A percentile compares a stretch with the other conserved stretches of the same genome.
These are phyloP conservation scores for Colletotrichum chrysophilum DNA, from an alignment of 2,329 filamentous ascomycete species.

Conservation along the genomic window DNA sequence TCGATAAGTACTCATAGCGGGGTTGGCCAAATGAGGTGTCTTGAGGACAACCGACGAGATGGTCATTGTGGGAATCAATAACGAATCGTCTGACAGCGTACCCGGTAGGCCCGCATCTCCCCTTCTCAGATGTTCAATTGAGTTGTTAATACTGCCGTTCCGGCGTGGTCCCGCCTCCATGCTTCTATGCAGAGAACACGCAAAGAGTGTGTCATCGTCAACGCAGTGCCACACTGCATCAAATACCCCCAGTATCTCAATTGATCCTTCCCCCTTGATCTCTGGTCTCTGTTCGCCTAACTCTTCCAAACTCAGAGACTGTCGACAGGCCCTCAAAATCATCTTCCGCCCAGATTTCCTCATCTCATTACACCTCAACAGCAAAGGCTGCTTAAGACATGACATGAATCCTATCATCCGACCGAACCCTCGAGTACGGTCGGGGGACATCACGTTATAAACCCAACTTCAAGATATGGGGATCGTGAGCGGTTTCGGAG, in stretches of 20 bases:
- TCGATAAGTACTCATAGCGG: too few species aligned
- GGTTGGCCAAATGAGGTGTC: too few species aligned
- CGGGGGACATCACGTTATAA: not conserved
- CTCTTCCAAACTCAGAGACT: too few species aligned
- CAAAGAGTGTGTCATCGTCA: not conserved
- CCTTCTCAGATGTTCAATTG: not conserved
- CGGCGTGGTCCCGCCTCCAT: not conserved
- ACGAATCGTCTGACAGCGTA: not conserved
- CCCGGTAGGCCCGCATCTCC: not conserved
- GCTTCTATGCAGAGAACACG: not conserved
- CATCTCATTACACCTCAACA: too few species aligned
- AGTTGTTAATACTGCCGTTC: not conserved
- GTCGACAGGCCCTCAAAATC: too few species aligned
- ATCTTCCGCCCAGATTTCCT: too few species aligned
- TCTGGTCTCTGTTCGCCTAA: too few species aligned
- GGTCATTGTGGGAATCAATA: too few species aligned
- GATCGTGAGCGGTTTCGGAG: not conserved
- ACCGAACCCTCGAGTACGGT: fast-evolving
- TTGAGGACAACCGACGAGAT: too few species aligned
- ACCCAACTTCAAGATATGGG: not conserved
- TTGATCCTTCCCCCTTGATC: not conserved
- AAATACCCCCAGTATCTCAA: not conserved
- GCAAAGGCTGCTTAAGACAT: too few species aligned
- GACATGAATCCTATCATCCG: too few species aligned
- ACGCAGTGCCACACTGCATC: not conserved